phyloP scores from a whole-genome alignment of 2,329 filamentous ascomycete genomes.

The Bertia moriformis region DNA sequence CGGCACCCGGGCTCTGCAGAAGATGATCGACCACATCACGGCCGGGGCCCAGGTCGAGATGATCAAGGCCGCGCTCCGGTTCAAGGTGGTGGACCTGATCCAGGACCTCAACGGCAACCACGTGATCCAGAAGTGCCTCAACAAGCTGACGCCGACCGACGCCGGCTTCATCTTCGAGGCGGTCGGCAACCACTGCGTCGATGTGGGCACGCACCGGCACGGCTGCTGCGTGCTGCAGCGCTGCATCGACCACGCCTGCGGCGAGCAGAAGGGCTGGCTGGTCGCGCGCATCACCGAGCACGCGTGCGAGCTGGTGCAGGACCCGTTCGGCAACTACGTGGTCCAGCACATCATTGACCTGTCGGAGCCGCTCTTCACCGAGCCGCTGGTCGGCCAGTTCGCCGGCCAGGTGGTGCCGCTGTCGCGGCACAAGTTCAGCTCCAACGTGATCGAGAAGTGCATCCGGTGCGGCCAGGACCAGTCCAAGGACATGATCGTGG shows the following conservation, averaged over 20 bases:
- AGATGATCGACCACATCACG: conserved; percentile 97
- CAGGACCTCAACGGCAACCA: conserved; percentile 98
- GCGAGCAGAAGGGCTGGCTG: conserved; percentile 73
- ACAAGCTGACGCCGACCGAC: conserved; percentile 72
- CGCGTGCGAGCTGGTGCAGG: conserved; percentile 79
- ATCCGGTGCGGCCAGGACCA: conserved; percentile 66
- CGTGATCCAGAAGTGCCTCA: conserved; percentile 97
- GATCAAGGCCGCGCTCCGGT: conserved; percentile 71
- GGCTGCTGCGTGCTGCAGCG: conserved; percentile 96
- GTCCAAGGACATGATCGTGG: conserved; percentile 68
- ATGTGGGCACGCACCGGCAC: conserved; percentile 90
- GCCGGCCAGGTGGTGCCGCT: conserved; percentile 53
- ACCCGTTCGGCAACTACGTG: conserved; percentile 97
- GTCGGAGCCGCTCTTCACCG: conserved; percentile 73
- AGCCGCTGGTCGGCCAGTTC: conserved; percentile 75
- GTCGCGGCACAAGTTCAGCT: conserved; percentile 97
- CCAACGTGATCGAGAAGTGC: conserved; percentile 96
- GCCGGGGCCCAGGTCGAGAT: conserved; percentile 72
- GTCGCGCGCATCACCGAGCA: conserved; percentile 77
- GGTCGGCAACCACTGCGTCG: conserved; percentile 72
- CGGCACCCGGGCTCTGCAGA: conserved; percentile 88
- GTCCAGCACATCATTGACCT: conserved; percentile 97
- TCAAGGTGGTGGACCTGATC: conserved; percentile 82
- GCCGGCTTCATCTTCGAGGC: conserved; percentile 95
- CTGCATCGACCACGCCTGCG: conserved; percentile 92